Evolutionary conservation across 129 eudicot genomes (phyloP).

Genomic region (Calendula officinalis): DNA sequence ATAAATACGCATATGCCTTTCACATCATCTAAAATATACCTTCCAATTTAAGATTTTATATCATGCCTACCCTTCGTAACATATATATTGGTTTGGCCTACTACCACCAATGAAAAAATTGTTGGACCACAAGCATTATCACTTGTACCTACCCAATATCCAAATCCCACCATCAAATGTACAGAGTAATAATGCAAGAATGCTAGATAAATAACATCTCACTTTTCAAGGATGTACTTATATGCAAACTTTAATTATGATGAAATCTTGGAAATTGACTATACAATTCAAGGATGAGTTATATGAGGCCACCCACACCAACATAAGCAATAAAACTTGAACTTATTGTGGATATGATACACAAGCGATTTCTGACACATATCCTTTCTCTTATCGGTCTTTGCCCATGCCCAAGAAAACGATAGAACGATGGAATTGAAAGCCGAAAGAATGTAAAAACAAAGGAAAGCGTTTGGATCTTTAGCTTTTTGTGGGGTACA

Average conservation of each 20-base stretch:
- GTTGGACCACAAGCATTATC: conserved; percentile 24
- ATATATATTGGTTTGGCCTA: too few species aligned
- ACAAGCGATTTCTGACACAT: neutral
- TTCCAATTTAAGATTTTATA: conserved; percentile 20
- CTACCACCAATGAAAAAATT: conserved; percentile 16
- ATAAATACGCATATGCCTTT: conserved; percentile 17
- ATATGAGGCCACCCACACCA: conserved; percentile 13
- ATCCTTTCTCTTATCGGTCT: too few species aligned
- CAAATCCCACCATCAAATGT: conserved; percentile 12
- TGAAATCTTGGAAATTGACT: conserved; percentile 31
- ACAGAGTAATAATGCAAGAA: conserved; percentile 11
- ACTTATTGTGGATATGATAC: conserved; percentile 7
- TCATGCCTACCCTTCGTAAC: neutral
- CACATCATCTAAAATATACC: conserved; percentile 31
- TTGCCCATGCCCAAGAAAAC: conserved; percentile 23
- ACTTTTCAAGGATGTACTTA: conserved; percentile 4
- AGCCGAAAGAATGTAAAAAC: conserved; percentile 28
- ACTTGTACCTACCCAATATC: conserved; percentile 21
- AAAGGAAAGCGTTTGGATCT: conserved; percentile 25
- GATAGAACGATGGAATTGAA: neutral
- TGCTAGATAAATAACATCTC: neutral
- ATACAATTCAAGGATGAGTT: conserved; percentile 15
- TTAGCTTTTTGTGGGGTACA: conserved; percentile 51
- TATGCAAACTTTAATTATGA: conserved; percentile 17
- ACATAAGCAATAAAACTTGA: conserved; percentile 5